These are phyloP conservation scores for Lichtheimia ramosa DNA, from an alignment of 371 early-diverging fungal genomes.

Conservation along the genomic window DNA sequence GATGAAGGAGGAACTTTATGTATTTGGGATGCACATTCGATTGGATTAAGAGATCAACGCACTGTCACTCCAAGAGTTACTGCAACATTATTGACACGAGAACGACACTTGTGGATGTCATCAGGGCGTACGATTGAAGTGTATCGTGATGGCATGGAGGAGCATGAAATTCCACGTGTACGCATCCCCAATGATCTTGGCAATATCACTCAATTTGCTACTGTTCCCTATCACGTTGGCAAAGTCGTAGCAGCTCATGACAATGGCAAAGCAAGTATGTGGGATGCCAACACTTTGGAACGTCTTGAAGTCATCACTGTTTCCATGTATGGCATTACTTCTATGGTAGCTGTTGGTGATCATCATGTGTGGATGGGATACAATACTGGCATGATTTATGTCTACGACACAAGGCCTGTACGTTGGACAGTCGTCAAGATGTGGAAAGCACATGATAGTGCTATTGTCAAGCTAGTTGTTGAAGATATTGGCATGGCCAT, in stretches of 20 bases:
- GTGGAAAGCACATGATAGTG: slow-evolving; percentile 67
- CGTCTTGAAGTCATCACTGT: slow-evolving; percentile 52
- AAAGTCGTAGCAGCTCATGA: slow-evolving; percentile 76
- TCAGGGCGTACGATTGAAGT: slow-evolving; percentile 16
- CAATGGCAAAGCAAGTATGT: slow-evolving; percentile 77
- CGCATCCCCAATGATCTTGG: slow-evolving; percentile 58
- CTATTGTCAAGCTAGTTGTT: slow-evolving; percentile 53
- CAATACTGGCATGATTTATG: slow-evolving; percentile 77
- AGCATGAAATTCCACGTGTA: slow-evolving; percentile 24
- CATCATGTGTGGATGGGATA: slow-evolving; percentile 78
- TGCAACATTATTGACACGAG: slow-evolving; percentile 45
- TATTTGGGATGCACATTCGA: slow-evolving; percentile 61
- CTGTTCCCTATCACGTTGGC: slow-evolving; percentile 39
- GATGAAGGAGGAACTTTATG: slow-evolving; percentile 73
- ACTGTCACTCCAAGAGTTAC: slow-evolving; percentile 9
- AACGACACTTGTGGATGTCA: slow-evolving; percentile 56
- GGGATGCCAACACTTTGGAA: slow-evolving; percentile 58
- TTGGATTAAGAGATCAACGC: slow-evolving; percentile 4
- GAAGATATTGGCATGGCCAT: slow-evolving; percentile 51
- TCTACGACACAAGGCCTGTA: slow-evolving; percentile 64
- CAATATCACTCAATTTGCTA: slow-evolving; percentile 60
- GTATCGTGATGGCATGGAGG: slow-evolving; percentile 18
- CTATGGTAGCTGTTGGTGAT: slow-evolving; percentile 63
- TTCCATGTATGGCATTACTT: slow-evolving; percentile 69
- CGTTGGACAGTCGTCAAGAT: slow-evolving; percentile 69